Conservation (phyloP, 495 filamentous ascomycete genomes). For the Penicillium longicatenatum region DNA sequence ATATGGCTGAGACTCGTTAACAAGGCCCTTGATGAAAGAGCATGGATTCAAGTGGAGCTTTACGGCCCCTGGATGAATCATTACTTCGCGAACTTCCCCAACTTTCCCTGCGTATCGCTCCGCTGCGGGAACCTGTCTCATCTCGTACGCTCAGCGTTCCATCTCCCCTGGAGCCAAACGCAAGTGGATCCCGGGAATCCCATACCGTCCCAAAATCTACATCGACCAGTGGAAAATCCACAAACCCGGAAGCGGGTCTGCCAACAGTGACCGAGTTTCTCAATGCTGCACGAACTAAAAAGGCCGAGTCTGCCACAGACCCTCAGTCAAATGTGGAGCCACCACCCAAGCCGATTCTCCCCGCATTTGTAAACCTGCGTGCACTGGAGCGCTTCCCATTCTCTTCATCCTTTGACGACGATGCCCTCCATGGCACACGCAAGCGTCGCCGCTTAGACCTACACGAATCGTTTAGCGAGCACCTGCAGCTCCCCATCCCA, state of each 20-base stretch:
- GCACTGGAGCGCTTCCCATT: slow-evolving; percentile 49
- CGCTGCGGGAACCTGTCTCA: slow-evolving; percentile 50
- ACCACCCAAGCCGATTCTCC: slow-evolving; percentile 45
- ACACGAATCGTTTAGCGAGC: slow-evolving; percentile 50
- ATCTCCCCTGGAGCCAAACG: slow-evolving; percentile 51
- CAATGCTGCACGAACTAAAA: slow-evolving; percentile 38
- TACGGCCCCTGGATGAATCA: slow-evolving; percentile 44
- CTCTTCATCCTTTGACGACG: slow-evolving; percentile 45
- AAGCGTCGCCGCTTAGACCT: slow-evolving; percentile 47
- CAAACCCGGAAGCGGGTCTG: slow-evolving; percentile 27
- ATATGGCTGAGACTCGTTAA: slow-evolving; percentile 13
- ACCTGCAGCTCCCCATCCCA: slow-evolving; percentile 53
- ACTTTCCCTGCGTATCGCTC: slow-evolving; percentile 50
- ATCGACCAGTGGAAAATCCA: slow-evolving; percentile 30
- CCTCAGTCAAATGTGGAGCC: slow-evolving; percentile 37
- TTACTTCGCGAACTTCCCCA: slow-evolving; percentile 47
- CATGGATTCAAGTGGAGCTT: slow-evolving; percentile 38
- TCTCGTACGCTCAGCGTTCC: slow-evolving; percentile 45
- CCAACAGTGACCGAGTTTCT: slow-evolving; percentile 40
- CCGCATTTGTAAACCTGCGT: slow-evolving; percentile 50
- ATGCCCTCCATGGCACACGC: slow-evolving; percentile 35
- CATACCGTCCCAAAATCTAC: slow-evolving; percentile 37
- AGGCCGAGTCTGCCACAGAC: slow-evolving; percentile 34
- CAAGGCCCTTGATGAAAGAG: slow-evolving; percentile 13
- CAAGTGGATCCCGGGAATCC: slow-evolving; percentile 37